A percentile compares a stretch with the other conserved stretches of the same genome.
Conservation (phyloP, 305 asterid species). For the Fraxinus ornus region DNA sequence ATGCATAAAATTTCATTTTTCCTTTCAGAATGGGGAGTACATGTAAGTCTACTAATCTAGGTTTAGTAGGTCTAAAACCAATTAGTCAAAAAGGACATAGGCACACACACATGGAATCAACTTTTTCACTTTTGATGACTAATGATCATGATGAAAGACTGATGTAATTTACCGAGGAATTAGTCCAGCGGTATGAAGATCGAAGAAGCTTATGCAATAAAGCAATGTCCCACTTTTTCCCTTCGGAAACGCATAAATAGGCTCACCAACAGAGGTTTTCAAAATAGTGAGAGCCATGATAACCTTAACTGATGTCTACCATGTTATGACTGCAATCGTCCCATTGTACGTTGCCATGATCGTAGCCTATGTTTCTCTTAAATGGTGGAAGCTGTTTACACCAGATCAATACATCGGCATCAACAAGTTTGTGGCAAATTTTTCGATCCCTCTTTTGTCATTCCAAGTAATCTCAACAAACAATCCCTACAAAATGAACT, state of each 20-base stretch:
- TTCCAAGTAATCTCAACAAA: conserved; percentile 72
- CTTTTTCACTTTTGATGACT: conserved; percentile 36
- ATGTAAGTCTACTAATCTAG: conserved; percentile 38
- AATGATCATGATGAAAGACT: conserved; percentile 20
- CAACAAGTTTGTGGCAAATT: conserved; percentile 85
- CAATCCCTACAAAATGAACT: conserved; percentile 76
- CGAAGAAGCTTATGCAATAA: conserved; percentile 42
- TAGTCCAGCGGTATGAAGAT: conserved; percentile 26
- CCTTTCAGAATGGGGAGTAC: conserved; percentile 30
- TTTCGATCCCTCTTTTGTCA: conserved; percentile 78
- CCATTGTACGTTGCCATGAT: conserved; percentile 72
- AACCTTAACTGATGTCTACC: conserved; percentile 48
- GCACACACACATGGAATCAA: conserved; percentile 41
- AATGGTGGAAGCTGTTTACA: conserved; percentile 72
- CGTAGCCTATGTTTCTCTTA: conserved; percentile 65
- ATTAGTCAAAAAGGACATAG: conserved; percentile 32
- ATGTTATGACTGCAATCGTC: conserved; percentile 58
- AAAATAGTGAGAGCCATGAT: conserved; percentile 49
- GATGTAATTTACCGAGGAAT: conserved; percentile 25
- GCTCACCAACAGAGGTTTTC: conserved; percentile 27
- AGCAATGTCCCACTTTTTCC: conserved; percentile 36
- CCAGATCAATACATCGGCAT: conserved; percentile 80
- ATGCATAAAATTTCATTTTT: conserved; percentile 22
- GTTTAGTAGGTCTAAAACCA: conserved; percentile 35
- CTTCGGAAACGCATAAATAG: conserved; percentile 43